A percentile compares a stretch with the other conserved stretches of the same genome.
Evolutionary conservation across 257 asterid genomes (phyloP).

Genomic region (Leptodermis oblonga): DNA sequence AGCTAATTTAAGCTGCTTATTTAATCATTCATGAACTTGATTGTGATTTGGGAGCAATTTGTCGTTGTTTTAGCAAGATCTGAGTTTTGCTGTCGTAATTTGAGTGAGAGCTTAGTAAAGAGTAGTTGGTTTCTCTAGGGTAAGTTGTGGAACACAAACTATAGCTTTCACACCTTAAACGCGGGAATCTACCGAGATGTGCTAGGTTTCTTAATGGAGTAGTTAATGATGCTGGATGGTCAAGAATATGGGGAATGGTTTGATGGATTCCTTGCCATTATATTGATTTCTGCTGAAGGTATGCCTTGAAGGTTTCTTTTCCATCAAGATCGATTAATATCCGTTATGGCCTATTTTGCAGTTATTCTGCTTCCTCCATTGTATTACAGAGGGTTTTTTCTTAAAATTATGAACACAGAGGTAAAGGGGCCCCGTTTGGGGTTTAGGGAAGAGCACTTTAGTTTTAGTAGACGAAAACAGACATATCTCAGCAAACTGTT

Average conservation of each 20-base stretch:
- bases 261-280: neutral
- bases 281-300: neutral
- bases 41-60: neutral
- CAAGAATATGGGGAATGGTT: neutral
- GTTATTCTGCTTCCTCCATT: neutral
- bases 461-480: neutral
- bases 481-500: too few relatives aligned
- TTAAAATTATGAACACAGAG: neutral
- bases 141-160: neutral
- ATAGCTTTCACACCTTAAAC: neutral
- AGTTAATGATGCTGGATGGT: neutral
- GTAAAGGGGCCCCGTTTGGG: neutral
- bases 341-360: neutral
- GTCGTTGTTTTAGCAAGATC: neutral
- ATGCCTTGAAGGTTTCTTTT: slow-evolving; percentile 2
- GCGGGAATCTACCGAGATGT: neutral
- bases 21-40: neutral
- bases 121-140: neutral
- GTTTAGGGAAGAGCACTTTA: neutral
- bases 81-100: neutral
- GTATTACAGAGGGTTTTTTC: too few relatives aligned
- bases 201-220: neutral
- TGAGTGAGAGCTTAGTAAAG: neutral
- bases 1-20: neutral
- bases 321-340: neutral